Conservation (phyloP, 2,329 filamentous ascomycete species). For the Canariomyces notabilis region DNA sequence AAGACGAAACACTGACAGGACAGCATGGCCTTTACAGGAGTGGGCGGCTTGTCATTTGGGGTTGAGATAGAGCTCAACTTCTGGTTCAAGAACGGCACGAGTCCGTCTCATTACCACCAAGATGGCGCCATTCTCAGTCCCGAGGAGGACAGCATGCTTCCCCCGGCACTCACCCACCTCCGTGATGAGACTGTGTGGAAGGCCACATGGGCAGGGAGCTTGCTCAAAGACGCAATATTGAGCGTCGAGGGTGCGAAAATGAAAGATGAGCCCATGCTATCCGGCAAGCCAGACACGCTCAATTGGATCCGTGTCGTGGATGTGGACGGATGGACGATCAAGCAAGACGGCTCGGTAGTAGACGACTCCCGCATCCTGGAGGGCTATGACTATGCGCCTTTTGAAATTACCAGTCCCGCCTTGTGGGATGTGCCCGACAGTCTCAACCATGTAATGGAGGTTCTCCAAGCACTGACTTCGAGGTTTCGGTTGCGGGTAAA, state of each 20-base stretch:
- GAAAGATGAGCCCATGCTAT: background rate
- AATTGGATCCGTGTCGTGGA: background rate
- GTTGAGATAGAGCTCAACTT: slow-evolving; percentile 17
- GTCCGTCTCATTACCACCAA: background rate
- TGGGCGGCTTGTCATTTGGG: slow-evolving; percentile 12
- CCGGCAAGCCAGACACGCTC: background rate
- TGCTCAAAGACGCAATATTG: slow-evolving; percentile 2
- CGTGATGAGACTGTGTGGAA: too few species aligned
- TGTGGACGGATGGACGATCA: slow-evolving; percentile 2
- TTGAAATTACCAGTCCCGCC: slow-evolving; percentile 12
- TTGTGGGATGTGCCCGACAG: slow-evolving; percentile 13
- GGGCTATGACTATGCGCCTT: background rate
- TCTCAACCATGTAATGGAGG: slow-evolving; percentile 8
- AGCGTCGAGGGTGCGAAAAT: slow-evolving; percentile 7
- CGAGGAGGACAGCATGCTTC: slow-evolving; percentile 1
- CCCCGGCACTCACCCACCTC: background rate
- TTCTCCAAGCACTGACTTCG: slow-evolving; percentile 4
- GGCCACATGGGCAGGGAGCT: background rate
- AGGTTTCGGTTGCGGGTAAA: slow-evolving; percentile 11
- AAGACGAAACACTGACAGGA: background rate
- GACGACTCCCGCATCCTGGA: background rate
- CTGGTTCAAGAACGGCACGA: slow-evolving; percentile 1
- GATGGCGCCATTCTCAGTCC: background rate
- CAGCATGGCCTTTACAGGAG: background rate
- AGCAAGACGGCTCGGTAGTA: slow-evolving; percentile 1